These are phyloP conservation scores for Xylaria sp. DNA, from an alignment of 2,329 filamentous ascomycete species.

Conservation along the genomic window DNA sequence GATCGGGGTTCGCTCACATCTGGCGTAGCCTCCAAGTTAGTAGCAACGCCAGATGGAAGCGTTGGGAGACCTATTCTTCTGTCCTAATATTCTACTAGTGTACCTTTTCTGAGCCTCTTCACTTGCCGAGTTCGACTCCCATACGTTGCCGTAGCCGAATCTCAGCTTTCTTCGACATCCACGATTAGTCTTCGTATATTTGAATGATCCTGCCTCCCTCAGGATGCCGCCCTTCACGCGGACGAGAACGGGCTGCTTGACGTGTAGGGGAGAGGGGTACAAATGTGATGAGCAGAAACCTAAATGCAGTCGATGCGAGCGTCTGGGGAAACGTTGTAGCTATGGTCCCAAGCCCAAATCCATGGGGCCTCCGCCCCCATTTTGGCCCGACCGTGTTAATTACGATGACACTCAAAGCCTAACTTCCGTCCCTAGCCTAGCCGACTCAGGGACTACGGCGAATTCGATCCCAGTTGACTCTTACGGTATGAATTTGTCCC, in stretches of 20 bases:
- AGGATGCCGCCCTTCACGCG: slow-evolving; percentile 43
- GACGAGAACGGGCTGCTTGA: slow-evolving; percentile 48
- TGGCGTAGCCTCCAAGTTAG: slow-evolving; percentile 26
- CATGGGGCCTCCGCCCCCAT: background rate
- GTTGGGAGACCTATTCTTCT: background rate
- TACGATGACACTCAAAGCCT: background rate
- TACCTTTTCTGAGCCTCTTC: background rate
- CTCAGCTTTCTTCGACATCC: background rate
- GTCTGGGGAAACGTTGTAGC: slow-evolving; percentile 48
- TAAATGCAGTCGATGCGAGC: slow-evolving; percentile 47
- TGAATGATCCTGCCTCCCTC: background rate
- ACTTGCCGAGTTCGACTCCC: background rate
- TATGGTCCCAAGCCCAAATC: slow-evolving; percentile 49
- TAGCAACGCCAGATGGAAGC: slow-evolving; percentile 25
- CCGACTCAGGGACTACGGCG: background rate
- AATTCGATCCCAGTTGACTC: background rate
- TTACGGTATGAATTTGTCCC: too few relatives aligned
- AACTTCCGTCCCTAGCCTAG: background rate
- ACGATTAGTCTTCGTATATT: background rate
- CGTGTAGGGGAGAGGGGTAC: slow-evolving; percentile 50
- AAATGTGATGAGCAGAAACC: slow-evolving; percentile 51
- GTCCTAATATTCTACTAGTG: too few relatives aligned
- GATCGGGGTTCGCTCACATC: slow-evolving; percentile 18
- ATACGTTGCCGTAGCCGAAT: background rate
- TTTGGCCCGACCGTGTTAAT: background rate